Percentiles rank a stretch among this genome's conserved stretches.
phyloP scores from a whole-genome alignment of 352 stramenopile genomes.

The Globisporangium rhizosaccharum region DNA sequence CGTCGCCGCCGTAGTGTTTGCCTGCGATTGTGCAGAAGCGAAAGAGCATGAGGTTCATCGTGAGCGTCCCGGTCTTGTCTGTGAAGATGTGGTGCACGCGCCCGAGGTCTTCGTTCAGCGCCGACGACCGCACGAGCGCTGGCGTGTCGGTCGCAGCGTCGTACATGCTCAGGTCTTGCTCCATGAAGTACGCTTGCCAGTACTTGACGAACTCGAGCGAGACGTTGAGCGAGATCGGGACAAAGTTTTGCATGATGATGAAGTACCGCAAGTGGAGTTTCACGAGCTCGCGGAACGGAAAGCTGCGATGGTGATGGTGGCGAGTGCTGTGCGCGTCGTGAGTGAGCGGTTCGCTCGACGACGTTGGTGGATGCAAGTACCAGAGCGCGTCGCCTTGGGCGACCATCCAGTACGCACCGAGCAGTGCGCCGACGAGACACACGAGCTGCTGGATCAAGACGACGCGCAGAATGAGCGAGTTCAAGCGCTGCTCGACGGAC shows the following conservation, averaged over 20 bases:
- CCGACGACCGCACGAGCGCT: constrained; percentile 70
- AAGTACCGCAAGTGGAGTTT: constrained; percentile 91
- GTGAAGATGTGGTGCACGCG: constrained; percentile 91
- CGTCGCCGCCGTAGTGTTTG: constrained; percentile 87
- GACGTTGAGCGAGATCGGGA: constrained; percentile 98
- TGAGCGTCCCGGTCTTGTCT: constrained; percentile 95
- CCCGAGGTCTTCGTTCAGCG: constrained; percentile 91
- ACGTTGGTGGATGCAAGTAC: constrained; percentile 35
- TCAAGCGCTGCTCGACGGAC: constrained; percentile 68
- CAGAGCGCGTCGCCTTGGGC: constrained; percentile 54
- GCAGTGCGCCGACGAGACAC: constrained; percentile 54
- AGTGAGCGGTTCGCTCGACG: not conserved
- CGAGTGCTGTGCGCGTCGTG: not conserved
- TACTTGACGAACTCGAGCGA: constrained; percentile 96
- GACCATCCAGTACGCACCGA: constrained; percentile 70
- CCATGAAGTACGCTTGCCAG: constrained; percentile 93
- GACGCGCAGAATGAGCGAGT: constrained; percentile 64
- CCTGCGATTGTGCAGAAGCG: constrained; percentile 92
- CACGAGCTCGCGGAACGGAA: constrained; percentile 54
- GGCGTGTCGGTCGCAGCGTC: constrained; percentile 87
- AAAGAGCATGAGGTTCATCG: constrained; percentile 96
- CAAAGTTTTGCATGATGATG: constrained; percentile 97
- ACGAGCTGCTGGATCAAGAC: constrained; percentile 74
- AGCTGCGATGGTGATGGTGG: constrained; percentile 4
- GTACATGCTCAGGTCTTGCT: constrained; percentile 90